Evolutionary conservation across 495 filamentous ascomycete genomes (phyloP), one percentile per base, ranked within the genome.

Genomic region (Podospora pseudoanserina): DNA sequence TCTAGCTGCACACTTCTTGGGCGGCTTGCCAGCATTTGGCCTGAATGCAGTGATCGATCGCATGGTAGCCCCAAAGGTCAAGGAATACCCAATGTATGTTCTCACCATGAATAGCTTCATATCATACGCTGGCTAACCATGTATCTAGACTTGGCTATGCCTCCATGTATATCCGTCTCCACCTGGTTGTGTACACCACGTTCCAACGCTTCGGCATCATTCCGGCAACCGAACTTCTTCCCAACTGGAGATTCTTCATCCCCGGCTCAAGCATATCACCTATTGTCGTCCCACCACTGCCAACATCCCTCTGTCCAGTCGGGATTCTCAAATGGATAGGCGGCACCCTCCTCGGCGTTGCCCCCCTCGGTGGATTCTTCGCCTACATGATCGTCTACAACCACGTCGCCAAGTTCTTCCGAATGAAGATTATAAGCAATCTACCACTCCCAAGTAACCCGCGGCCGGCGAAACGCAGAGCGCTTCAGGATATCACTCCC

Each of bases 191-290:
- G 49, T 86, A 80, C 67, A 76, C 79, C 6, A 79, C 81, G 32
- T 73, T 86, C 44, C 85, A 87, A 67, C 78, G 84, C 60, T 71
- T 82, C 1, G 79, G 83, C 34, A 68, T 87, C 15, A 74, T 83
- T 56, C 71, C 82, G 4, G 68, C 74, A 13, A 72, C 73, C 19
- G 70, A 70, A 6, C 74, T 70, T 59, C 66, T 87, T 18, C 85
- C 85, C 0, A 75, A 72, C 57, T 73, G 74, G 34, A 71, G 67
- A 18, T 86, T 82, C 39, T 84, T 86, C 64, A 73, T 86, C 49
- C 84, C 83, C 0, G 86, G 85, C 28, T 79, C 80, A 27, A 72
- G 71, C 59, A 56, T 73, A 3, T 86, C 85, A 2, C 84, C 82
- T 2, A 78, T 87, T 53, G 64, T 68, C 2, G 63, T 82, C 3